Base-by-base conservation (phyloP, 2,329 filamentous ascomycete species). In the Penicillium sp. region DNA sequence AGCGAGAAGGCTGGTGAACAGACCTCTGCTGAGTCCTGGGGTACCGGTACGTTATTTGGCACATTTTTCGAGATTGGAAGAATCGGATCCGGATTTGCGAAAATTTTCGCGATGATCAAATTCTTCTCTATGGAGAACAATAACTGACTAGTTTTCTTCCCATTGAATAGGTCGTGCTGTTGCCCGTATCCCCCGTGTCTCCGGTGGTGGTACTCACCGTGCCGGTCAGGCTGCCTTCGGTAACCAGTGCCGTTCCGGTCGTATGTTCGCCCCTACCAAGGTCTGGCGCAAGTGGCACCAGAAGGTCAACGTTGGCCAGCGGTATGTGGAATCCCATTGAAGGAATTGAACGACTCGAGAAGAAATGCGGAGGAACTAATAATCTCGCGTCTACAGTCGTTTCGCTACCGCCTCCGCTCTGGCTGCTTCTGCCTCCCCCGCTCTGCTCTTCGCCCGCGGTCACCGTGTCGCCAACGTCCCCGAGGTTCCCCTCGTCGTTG, bases 1-100 rank as follows among this genome's bases (percentile, higher is more conserved):
- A 96, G 91, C 88, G 93, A 97, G 89, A 99, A 99, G 90, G 94
- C 94, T 77, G 94, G 94, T 84, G 94, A 99, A 84, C 94, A 99
- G 85, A 99, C 94, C 78, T 96, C 91, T 82, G 94, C 94, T 78
- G 94, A 99, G 87, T 99, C 95, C 70, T 99, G 94, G 94, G 93
- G 93, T 88, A 97, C 93, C 84, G 93, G 91, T 95, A 79, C 82
- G 89, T 88, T 50, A 56, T 35, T 53, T 57, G 37, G 47, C 40
- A 45, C 38, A 58, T 50, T 48, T 57, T 60, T 69, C 57, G 54
- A 43, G 61, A 61, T 63, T 56, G 47, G 69, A 57, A 58, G 44
- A 53, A 42, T 53, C 55, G 46, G 36, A 55, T 47, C 14, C 37
- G 9, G 55, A 44, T 45, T 22, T 14, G 47, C 41, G 33, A 50